phyloP scores from a whole-genome alignment of 2,329 filamentous ascomycete species.

The Cladosporium sp. region DNA sequence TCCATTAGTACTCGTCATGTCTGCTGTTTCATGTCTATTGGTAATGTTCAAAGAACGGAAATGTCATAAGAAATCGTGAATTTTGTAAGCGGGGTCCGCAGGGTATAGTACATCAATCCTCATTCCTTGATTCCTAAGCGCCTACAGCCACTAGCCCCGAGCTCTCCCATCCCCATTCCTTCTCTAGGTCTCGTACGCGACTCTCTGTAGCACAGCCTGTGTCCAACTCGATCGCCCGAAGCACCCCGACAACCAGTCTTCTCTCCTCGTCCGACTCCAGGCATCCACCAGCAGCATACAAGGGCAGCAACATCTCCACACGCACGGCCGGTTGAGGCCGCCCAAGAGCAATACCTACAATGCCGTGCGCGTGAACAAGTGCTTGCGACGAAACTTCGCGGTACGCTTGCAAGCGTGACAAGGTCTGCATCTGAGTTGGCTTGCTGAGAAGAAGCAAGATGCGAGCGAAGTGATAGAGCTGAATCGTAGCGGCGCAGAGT shows the following conservation, averaged over 20 bases:
- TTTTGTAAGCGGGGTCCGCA: not conserved
- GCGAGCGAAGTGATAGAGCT: slow-evolving; percentile 61
- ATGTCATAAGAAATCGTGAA: not conserved
- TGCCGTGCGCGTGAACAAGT: slow-evolving; percentile 55
- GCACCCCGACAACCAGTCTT: slow-evolving; percentile 52
- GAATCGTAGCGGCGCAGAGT: slow-evolving; percentile 62
- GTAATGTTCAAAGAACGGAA: too few species aligned
- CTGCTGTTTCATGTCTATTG: too few species aligned
- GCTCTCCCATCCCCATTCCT: slow-evolving; percentile 40
- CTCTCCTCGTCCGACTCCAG: slow-evolving; percentile 53
- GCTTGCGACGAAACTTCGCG: slow-evolving; percentile 51
- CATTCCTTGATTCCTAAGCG: not conserved
- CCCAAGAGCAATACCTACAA: slow-evolving; percentile 57
- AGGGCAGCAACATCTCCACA: slow-evolving; percentile 54
- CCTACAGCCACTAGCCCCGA: not conserved
- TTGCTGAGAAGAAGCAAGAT: slow-evolving; percentile 58
- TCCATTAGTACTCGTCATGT: too few species aligned
- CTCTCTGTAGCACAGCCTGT: slow-evolving; percentile 61
- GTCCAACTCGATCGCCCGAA: slow-evolving; percentile 59
- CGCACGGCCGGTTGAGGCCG: slow-evolving; percentile 53
- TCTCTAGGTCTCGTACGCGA: slow-evolving; percentile 49
- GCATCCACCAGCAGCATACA: slow-evolving; percentile 60
- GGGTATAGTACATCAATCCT: not conserved
- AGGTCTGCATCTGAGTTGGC: slow-evolving; percentile 48
- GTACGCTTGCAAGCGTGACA: slow-evolving; percentile 51